Evolutionary conservation across 768 basidiomycete species (phyloP).

Genomic region (Mycena kentingensis): DNA sequence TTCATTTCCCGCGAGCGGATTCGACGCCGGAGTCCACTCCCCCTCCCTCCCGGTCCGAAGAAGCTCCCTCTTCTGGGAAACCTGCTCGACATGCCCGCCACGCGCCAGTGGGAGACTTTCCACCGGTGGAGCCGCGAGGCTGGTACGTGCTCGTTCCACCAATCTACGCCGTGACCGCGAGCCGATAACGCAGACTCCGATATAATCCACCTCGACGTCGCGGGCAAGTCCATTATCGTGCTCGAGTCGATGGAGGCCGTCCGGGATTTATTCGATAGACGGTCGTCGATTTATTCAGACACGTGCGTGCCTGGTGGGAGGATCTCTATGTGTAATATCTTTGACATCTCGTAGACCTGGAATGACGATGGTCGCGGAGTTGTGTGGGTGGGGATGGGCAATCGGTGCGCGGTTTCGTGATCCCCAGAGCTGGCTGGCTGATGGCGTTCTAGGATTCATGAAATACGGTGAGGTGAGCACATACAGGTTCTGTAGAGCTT

Average conservation of each 20-base stretch:
- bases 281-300: conserved; percentile 37
- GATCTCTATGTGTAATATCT: neutral
- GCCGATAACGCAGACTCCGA: conserved; percentile 22
- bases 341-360: conserved; percentile 8
- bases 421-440: neutral
- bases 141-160: neutral
- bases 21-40: too few species aligned
- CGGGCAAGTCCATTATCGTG: conserved; percentile 33
- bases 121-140: conserved; percentile 22
- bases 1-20: too few species aligned
- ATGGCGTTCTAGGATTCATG: neutral
- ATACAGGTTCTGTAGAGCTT: neutral
- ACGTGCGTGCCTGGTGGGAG: conserved; percentile 9
- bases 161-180: neutral
- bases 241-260: conserved; percentile 35
- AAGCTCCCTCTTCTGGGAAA: conserved; percentile 9
- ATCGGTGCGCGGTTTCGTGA: conserved; percentile 4
- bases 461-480: conserved; percentile 19
- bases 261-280: conserved; percentile 37
- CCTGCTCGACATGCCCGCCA: conserved; percentile 19
- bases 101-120: conserved; percentile 24
- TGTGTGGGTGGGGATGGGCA: conserved; percentile 27
- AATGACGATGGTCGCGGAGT: conserved; percentile 27
- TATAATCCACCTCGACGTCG: conserved; percentile 28
- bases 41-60: conserved; percentile 10